Evolutionary conservation across 805 yeast genomes (phyloP).

Genomic region (Diddensiella caesifluorescens): DNA sequence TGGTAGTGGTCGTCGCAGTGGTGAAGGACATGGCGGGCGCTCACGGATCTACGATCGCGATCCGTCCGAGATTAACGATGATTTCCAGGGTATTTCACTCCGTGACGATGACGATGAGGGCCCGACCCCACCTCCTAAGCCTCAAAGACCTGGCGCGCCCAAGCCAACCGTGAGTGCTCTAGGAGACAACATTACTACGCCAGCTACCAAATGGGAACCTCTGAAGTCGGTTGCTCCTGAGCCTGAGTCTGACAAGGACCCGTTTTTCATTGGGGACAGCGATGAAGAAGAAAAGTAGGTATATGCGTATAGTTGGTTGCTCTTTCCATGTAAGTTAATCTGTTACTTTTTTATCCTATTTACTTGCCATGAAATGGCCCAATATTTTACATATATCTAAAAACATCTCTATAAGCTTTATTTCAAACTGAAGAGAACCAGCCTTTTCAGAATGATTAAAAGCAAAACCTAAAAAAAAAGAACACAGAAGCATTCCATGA

Average conservation of each 20-base stretch:
- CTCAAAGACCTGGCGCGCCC: slow-evolving; percentile 7
- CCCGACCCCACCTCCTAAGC: slow-evolving; percentile 12
- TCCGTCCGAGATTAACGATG: slow-evolving; percentile 47
- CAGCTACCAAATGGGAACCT: slow-evolving; percentile 39
- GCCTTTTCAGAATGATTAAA: neutral
- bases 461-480: neutral
- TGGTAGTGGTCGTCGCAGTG: slow-evolving; percentile 1
- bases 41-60: slow-evolving; percentile 41
- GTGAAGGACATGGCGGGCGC: neutral
- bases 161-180: slow-evolving; percentile 21
- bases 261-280: slow-evolving; percentile 47
- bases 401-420: neutral
- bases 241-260: slow-evolving; percentile 41
- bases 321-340: neutral
- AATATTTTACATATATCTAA: neutral
- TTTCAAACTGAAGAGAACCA: neutral
- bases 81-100: slow-evolving; percentile 46
- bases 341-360: neutral
- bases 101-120: slow-evolving; percentile 32
- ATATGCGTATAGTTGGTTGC: slow-evolving; percentile 2
- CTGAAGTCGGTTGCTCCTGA: slow-evolving; percentile 38
- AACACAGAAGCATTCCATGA: no score
- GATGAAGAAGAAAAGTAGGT: slow-evolving; percentile 37
- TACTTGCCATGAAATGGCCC: no score
- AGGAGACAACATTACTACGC: slow-evolving; percentile 15